Percentiles rank a stretch among this genome's conserved stretches.
Conservation (phyloP, 345 rosid species). For the Dipteronia sinensis region DNA sequence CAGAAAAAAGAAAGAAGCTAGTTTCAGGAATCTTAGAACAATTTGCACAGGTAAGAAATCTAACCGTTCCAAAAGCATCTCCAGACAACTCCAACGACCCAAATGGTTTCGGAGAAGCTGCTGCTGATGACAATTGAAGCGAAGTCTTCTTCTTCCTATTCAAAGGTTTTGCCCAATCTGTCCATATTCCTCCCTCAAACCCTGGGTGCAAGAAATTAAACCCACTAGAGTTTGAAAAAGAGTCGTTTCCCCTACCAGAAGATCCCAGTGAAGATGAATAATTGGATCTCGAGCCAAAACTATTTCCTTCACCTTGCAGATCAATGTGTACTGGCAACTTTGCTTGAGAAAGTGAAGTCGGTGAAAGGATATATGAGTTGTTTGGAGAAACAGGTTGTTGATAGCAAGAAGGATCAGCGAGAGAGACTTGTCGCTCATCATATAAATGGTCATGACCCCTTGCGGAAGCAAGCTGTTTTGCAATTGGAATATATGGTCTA, state of each 20-base stretch:
- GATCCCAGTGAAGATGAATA: conserved; percentile 28
- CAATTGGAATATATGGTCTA: conserved; percentile 31
- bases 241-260: conserved; percentile 30
- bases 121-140: conserved; percentile 31
- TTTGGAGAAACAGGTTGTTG: conserved; percentile 38
- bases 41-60: conserved; percentile 26
- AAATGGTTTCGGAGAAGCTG: conserved; percentile 32
- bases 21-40: conserved; percentile 21
- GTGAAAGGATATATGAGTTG: conserved; percentile 25
- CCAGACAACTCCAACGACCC: conserved; percentile 34
- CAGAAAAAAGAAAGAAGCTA: neutral
- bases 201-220: conserved; percentile 30
- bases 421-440: conserved; percentile 31
- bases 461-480: conserved; percentile 27
- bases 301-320: conserved; percentile 34
- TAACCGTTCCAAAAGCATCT: conserved; percentile 49
- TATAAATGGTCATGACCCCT: conserved; percentile 35
- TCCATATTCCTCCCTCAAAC: conserved; percentile 34
- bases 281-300: conserved; percentile 34
- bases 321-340: conserved; percentile 37
- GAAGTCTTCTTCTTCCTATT: conserved; percentile 29
- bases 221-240: conserved; percentile 31
- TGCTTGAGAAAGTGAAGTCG: conserved; percentile 32
- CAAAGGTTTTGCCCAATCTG: conserved; percentile 37
- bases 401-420: conserved; percentile 33